These are phyloP conservation scores for Neurospora sp. DNA, from an alignment of 495 filamentous ascomycete species.

Conservation along the genomic window DNA sequence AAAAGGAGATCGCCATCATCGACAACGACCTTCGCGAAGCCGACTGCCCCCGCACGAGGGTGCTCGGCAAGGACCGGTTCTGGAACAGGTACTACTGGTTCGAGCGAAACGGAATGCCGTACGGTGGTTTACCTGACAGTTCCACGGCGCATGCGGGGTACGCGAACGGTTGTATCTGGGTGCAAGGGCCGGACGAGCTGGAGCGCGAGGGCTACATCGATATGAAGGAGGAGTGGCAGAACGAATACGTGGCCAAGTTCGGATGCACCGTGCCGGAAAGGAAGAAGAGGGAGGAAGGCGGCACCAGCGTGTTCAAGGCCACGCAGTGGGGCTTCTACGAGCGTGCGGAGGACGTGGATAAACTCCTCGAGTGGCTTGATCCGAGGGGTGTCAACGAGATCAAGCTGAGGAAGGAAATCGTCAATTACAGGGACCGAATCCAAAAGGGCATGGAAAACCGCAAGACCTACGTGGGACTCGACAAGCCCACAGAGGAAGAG, in stretches of 20 bases:
- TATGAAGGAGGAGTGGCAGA: conserved; percentile 51
- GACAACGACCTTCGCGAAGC: conserved; percentile 91
- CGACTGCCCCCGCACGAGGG: conserved; percentile 79
- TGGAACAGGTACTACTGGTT: conserved; percentile 99
- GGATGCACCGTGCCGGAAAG: conserved; percentile 74
- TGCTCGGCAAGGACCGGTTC: conserved; percentile 87
- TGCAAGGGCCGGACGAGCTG: conserved; percentile 87
- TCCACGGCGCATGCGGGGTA: conserved; percentile 81
- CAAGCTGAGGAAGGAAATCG: conserved; percentile 76
- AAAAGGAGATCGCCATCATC: conserved; percentile 70
- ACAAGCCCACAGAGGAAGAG: conserved; percentile 30
- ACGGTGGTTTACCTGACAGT: conserved; percentile 73
- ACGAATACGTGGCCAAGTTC: conserved; percentile 53
- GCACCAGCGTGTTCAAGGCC: conserved; percentile 65
- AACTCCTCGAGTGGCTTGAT: conserved; percentile 81
- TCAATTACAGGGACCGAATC: conserved; percentile 67
- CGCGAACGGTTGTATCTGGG: conserved; percentile 90
- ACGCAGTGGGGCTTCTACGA: conserved; percentile 87
- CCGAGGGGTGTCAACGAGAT: conserved; percentile 69
- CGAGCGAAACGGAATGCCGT: conserved; percentile 97
- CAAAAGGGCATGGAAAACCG: conserved; percentile 68
- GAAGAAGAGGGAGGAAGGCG: conserved; percentile 76
- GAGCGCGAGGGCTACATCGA: conserved; percentile 78
- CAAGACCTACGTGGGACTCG: conserved; percentile 53
- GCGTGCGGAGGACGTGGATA: conserved; percentile 62